Evolutionary conservation across 768 basidiomycete species (phyloP).

Genomic region (Podaxis sp.): DNA sequence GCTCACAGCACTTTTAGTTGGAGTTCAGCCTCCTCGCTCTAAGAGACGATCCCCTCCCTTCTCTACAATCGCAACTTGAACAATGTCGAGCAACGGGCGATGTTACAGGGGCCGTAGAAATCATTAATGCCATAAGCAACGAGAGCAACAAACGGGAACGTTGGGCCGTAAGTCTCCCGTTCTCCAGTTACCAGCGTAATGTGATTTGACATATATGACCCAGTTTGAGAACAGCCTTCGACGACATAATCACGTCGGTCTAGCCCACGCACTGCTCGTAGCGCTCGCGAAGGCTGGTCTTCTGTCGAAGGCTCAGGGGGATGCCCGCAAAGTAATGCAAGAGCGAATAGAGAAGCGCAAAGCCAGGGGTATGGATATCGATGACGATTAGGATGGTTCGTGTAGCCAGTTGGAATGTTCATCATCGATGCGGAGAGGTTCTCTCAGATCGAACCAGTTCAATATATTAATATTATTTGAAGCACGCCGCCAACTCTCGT

Average conservation of each 20-base stretch:
- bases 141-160: slow-evolving; percentile 76
- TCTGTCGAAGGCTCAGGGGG: slow-evolving; percentile 51
- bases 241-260: slow-evolving; percentile 83
- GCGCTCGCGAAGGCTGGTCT: slow-evolving; percentile 72
- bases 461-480: slow-evolving; percentile 15
- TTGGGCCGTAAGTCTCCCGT: slow-evolving; percentile 67
- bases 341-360: slow-evolving; percentile 45
- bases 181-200: slow-evolving; percentile 14
- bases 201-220: slow-evolving; percentile 16
- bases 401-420: not conserved
- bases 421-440: not conserved
- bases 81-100: slow-evolving; percentile 43
- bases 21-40: slow-evolving; percentile 93
- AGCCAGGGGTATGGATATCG: slow-evolving; percentile 45
- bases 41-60: slow-evolving; percentile 76
- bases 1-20: slow-evolving; percentile 45
- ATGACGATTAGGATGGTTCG: slow-evolving; percentile 37
- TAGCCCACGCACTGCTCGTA: slow-evolving; percentile 71
- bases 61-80: slow-evolving; percentile 59
- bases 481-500: not conserved
- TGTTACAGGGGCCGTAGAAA: slow-evolving; percentile 46
- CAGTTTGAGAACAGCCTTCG: slow-evolving; percentile 89
- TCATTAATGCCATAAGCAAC: slow-evolving; percentile 55
- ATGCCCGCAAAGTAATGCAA: slow-evolving; percentile 45
- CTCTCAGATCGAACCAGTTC: slow-evolving; percentile 12